Conservation (phyloP, 2,329 filamentous ascomycete genomes). For the Huntiella bhutanensis region DNA sequence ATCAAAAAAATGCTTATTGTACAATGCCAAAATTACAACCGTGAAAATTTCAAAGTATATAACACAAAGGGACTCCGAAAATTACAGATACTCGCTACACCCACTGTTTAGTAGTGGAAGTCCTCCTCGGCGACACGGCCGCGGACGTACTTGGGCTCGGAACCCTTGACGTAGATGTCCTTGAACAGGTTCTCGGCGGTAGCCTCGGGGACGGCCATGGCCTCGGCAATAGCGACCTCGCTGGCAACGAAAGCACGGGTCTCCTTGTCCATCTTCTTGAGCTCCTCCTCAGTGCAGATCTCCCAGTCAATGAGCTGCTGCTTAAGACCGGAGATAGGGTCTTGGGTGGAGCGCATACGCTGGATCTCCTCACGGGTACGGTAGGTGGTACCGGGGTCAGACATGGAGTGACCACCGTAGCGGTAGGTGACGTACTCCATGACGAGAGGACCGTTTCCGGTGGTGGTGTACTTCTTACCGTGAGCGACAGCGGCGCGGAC, state of each 20-base stretch:
- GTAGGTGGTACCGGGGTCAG: conserved; percentile 97
- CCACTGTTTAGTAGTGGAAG: conserved; percentile 44
- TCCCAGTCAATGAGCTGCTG: conserved; percentile 95
- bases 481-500: conserved; percentile 93
- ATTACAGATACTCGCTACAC: too few relatives aligned
- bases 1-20: too few relatives aligned
- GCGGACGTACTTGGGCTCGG: conserved; percentile 73
- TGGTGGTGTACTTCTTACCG: conserved; percentile 69
- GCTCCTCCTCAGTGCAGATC: conserved; percentile 78
- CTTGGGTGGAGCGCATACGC: conserved; percentile 97
- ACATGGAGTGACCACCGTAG: conserved; percentile 99
- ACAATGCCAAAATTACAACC: too few relatives aligned
- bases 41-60: too few relatives aligned
- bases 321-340: conserved; percentile 95
- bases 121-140: conserved; percentile 84
- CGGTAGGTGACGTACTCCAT: conserved; percentile 99
- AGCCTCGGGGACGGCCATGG: conserved; percentile 62
- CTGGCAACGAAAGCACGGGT: conserved; percentile 68
- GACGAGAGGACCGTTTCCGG: conserved; percentile 81
- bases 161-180: conserved; percentile 84
- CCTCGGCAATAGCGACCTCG: conserved; percentile 80
- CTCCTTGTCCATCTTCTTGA: conserved; percentile 92
- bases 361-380: conserved; percentile 98
- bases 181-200: conserved; percentile 76
- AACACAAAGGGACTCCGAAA: too few relatives aligned